phyloP scores from a whole-genome alignment of 2,329 filamentous ascomycete species.

The Westerdykella aurantiaca region DNA sequence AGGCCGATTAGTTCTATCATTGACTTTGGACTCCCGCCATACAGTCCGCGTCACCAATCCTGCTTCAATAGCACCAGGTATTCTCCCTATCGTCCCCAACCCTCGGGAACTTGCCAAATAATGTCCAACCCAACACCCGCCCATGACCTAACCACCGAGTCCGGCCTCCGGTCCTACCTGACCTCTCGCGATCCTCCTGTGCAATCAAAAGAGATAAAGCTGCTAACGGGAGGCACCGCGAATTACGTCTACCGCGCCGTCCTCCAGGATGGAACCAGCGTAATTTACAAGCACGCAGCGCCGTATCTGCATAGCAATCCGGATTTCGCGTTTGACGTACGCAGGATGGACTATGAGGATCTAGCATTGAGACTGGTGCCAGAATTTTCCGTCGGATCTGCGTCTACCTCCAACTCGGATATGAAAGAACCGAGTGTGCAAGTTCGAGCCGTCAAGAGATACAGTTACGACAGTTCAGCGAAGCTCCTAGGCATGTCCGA shows the following conservation, averaged over 20 bases:
- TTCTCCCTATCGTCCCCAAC: not conserved
- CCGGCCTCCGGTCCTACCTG: constrained; percentile 20
- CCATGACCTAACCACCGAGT: constrained; percentile 13
- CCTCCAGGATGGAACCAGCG: constrained; percentile 2
- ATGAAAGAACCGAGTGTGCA: not conserved
- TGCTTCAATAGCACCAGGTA: not conserved
- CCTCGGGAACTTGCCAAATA: not conserved
- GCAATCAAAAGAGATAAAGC: constrained; percentile 5
- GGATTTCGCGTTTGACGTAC: constrained; percentile 20
- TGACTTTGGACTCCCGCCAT: not conserved
- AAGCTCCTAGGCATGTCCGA: constrained; percentile 31
- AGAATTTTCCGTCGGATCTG: constrained; percentile 3
- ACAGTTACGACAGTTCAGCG: constrained; percentile 18
- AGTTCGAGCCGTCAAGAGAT: constrained; percentile 16
- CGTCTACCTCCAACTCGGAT: not conserved
- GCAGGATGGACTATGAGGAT: constrained; percentile 35
- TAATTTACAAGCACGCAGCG: constrained; percentile 34
- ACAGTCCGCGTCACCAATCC: no score
- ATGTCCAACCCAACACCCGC: constrained; percentile 6
- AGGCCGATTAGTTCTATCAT: no score
- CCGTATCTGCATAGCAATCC: constrained; percentile 21
- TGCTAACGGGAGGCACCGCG: constrained; percentile 30
- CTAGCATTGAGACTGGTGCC: constrained; percentile 17
- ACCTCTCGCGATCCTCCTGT: not conserved
- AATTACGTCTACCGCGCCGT: constrained; percentile 34